A percentile compares a stretch with the other conserved stretches of the same genome.
Conservation (phyloP, 805 yeast species). For the Wickerhamiella alocasiicola region DNA sequence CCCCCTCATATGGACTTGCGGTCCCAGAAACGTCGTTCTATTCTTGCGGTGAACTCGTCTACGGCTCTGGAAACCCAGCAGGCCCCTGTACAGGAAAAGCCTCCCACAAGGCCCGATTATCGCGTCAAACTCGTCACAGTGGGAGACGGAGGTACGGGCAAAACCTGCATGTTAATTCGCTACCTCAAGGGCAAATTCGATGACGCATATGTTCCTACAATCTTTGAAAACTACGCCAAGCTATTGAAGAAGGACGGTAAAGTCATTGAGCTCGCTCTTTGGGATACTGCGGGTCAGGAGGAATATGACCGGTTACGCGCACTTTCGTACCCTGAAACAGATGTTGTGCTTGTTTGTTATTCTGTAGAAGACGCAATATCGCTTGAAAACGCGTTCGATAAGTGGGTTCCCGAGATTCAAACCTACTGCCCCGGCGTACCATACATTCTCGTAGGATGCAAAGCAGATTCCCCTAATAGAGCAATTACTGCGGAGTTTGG, state of each 20-base stretch:
- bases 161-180: conserved; percentile 56
- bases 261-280: conserved; percentile 54
- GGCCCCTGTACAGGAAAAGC: background rate
- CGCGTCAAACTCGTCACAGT: conserved; percentile 59
- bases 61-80: conserved; percentile 7
- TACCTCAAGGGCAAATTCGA: conserved; percentile 65
- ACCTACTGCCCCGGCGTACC: conserved; percentile 78
- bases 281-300: conserved; percentile 91
- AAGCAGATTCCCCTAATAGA: conserved; percentile 43
- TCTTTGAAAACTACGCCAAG: conserved; percentile 66
- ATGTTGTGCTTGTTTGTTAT: conserved; percentile 64
- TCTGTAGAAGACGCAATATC: conserved; percentile 51
- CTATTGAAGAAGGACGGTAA: conserved; percentile 38
- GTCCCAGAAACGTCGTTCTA: conserved; percentile 16
- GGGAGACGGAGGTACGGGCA: conserved; percentile 89
- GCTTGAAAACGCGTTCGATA: conserved; percentile 59
- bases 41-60: conserved; percentile 11
- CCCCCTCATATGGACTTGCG: conserved; percentile 19
- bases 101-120: conserved; percentile 24
- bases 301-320: conserved; percentile 74
- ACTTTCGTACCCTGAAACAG: conserved; percentile 65
- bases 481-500: conserved; percentile 33
- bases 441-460: conserved; percentile 68
- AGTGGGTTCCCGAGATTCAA: conserved; percentile 78
- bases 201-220: conserved; percentile 63